Percentiles rank a stretch among this genome's conserved stretches.
phyloP scores from a whole-genome alignment of 2,329 filamentous ascomycete species.

The Xylariales sp. region DNA sequence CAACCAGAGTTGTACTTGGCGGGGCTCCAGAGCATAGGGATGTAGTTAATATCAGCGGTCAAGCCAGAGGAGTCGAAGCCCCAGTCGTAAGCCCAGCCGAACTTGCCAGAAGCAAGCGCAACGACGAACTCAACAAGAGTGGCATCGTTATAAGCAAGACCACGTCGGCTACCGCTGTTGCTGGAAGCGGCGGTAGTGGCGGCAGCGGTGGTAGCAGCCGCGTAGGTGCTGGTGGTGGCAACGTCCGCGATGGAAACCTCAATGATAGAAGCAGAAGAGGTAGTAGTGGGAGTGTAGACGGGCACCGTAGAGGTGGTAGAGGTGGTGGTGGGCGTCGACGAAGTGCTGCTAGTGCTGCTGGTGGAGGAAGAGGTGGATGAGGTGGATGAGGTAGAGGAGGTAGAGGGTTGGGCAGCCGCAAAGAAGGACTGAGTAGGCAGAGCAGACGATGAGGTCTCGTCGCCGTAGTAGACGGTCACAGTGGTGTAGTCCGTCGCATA shows the following conservation, averaged over 20 bases:
- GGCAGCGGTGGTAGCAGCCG: slow-evolving; percentile 7
- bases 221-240: slow-evolving; percentile 1
- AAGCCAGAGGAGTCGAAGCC: slow-evolving; percentile 24
- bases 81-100: slow-evolving; percentile 30
- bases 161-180: slow-evolving; percentile 19
- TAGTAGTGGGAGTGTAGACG: slow-evolving; percentile 8
- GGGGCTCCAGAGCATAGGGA: slow-evolving; percentile 65
- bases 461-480: slow-evolving; percentile 19
- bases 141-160: slow-evolving; percentile 28
- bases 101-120: slow-evolving; percentile 13
- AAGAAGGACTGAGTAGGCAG: slow-evolving; percentile 6
- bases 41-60: slow-evolving; percentile 45
- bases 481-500: slow-evolving; percentile 23
- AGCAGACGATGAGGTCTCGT: slow-evolving; percentile 7
- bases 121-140: slow-evolving; percentile 20
- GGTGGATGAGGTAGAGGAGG: slow-evolving; percentile 9
- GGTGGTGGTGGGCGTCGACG: slow-evolving; percentile 18
- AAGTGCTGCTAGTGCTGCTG: slow-evolving; percentile 1
- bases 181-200: slow-evolving; percentile 8
- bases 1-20: slow-evolving; percentile 43
- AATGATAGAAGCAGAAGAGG: slow-evolving; percentile 1
- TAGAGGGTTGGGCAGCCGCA: slow-evolving; percentile 3
- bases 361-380: slow-evolving; percentile 9
- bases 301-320: slow-evolving; percentile 11
- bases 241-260: slow-evolving; percentile 1